phyloP scores from a whole-genome alignment of 2,329 filamentous ascomycete genomes.

The Nectriaceae sp. region DNA sequence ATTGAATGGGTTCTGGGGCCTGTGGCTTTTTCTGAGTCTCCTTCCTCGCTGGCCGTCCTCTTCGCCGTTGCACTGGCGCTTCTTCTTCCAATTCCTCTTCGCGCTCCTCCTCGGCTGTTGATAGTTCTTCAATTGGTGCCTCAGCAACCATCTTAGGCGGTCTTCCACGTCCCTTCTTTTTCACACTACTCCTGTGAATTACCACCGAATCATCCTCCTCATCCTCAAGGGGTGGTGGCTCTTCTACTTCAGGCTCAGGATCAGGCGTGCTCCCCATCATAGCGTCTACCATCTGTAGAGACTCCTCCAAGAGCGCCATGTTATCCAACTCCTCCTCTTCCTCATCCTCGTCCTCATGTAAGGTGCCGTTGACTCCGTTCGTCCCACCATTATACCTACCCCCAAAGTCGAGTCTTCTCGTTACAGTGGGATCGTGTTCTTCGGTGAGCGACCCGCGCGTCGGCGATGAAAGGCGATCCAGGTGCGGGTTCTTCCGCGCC shows the following conservation, averaged over 20 bases:
- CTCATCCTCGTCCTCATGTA: constrained; percentile 25
- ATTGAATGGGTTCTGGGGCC: constrained; percentile 6
- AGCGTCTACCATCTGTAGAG: constrained; percentile 43
- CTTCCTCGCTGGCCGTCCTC: constrained; percentile 18
- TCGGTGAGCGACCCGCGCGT: constrained; percentile 39
- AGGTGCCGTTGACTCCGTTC: constrained; percentile 32
- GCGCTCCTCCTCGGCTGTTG: constrained; percentile 8
- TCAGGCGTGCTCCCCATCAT: constrained; percentile 26
- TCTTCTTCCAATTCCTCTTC: constrained; percentile 3
- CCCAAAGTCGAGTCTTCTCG: constrained; percentile 56
- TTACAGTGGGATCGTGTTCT: constrained; percentile 44
- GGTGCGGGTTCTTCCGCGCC: constrained; percentile 60
- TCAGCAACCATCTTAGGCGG: constrained; percentile 16
- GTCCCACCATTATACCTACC: constrained; percentile 17
- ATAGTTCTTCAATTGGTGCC: constrained; percentile 13
- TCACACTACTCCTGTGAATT: constrained; percentile 8
- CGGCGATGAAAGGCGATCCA: constrained; percentile 56
- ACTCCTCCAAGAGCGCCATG: constrained; percentile 41
- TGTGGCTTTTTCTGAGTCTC: constrained; percentile 11
- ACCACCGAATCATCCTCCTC: constrained; percentile 12
- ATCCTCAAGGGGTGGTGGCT: constrained; percentile 3
- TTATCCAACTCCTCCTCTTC: constrained; percentile 30
- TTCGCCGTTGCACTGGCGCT: constrained; percentile 6
- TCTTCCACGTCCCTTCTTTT: constrained; percentile 21
- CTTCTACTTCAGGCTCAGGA: constrained; percentile 13